These are phyloP conservation scores for Nicotiana knightiana DNA, from an alignment of 257 asterid species.

Conservation along the genomic window DNA sequence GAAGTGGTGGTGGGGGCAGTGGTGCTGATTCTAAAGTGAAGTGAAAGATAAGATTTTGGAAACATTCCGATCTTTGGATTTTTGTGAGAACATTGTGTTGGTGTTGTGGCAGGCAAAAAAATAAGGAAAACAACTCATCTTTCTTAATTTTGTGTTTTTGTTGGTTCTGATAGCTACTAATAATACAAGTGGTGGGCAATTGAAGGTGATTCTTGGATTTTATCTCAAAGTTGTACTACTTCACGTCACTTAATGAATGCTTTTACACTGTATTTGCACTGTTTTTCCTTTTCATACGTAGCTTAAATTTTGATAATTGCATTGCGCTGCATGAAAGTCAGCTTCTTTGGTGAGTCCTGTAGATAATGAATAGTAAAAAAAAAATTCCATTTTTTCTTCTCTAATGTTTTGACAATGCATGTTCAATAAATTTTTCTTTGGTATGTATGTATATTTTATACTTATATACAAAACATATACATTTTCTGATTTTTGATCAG, in stretches of 20 bases:
- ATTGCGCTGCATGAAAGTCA: background rate
- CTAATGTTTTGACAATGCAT: background rate
- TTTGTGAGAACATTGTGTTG: constrained; percentile 65
- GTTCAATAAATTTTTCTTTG: background rate
- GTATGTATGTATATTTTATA: too few species aligned
- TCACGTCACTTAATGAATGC: constrained; percentile 13
- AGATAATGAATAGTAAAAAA: background rate
- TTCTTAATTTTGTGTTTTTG: constrained; percentile 32
- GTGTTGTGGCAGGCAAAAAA: constrained; percentile 65
- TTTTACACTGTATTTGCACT: constrained; percentile 15
- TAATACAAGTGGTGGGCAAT: constrained; percentile 1
- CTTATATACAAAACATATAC: too few species aligned
- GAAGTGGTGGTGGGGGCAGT: constrained; percentile 53
- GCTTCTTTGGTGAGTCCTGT: background rate
- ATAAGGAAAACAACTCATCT: constrained; percentile 42
- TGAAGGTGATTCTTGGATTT: constrained; percentile 21
- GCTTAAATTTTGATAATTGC: background rate
- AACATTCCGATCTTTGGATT: constrained; percentile 59
- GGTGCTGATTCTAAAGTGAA: constrained; percentile 54
- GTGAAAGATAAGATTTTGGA: constrained; percentile 25
- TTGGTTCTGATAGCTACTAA: background rate
- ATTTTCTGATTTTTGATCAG: background rate
- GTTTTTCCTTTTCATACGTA: background rate
- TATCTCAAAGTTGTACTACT: constrained; percentile 14
- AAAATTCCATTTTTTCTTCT: background rate